These are phyloP conservation scores for Blastobotrys parvus DNA, from an alignment of 805 yeast species.

Conservation along the genomic window DNA sequence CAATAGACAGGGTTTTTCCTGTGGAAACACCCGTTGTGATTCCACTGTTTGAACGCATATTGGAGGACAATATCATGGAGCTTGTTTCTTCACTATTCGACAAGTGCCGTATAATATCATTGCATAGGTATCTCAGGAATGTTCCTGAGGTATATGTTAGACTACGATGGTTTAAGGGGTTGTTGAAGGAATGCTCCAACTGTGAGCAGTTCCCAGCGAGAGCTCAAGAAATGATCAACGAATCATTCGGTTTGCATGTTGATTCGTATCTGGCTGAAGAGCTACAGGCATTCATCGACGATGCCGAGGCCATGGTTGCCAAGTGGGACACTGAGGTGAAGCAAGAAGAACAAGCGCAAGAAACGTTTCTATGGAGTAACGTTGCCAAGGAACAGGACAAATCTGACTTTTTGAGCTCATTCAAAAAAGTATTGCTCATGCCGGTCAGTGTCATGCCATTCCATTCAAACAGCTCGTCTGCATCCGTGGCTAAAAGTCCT, in stretches of 20 bases:
- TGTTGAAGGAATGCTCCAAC: constrained; percentile 29
- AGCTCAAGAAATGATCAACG: constrained; percentile 19
- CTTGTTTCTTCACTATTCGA: constrained; percentile 20
- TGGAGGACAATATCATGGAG: constrained; percentile 25
- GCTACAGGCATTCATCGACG: constrained; percentile 18
- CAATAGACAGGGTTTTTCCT: constrained; percentile 40
- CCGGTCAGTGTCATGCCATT: constrained; percentile 25
- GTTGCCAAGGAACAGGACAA: constrained; percentile 40
- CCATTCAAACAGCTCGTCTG: constrained; percentile 1
- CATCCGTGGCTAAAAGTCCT: background rate
- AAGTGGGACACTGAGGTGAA: constrained; percentile 29
- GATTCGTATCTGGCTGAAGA: constrained; percentile 26
- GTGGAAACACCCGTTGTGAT: constrained; percentile 38
- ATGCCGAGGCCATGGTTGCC: constrained; percentile 22
- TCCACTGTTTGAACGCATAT: constrained; percentile 39
- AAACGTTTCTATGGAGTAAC: constrained; percentile 39
- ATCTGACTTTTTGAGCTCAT: constrained; percentile 43
- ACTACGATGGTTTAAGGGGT: constrained; percentile 14
- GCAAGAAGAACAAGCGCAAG: constrained; percentile 41
- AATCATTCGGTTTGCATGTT: constrained; percentile 22
- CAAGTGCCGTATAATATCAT: constrained; percentile 1
- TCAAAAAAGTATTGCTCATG: constrained; percentile 38
- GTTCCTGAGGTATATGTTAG: constrained; percentile 32
- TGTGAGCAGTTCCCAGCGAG: constrained; percentile 23
- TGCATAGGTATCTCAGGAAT: constrained; percentile 25